Evolutionary conservation across 306 rosid species (phyloP).

Genomic region (Quercus variabilis): DNA sequence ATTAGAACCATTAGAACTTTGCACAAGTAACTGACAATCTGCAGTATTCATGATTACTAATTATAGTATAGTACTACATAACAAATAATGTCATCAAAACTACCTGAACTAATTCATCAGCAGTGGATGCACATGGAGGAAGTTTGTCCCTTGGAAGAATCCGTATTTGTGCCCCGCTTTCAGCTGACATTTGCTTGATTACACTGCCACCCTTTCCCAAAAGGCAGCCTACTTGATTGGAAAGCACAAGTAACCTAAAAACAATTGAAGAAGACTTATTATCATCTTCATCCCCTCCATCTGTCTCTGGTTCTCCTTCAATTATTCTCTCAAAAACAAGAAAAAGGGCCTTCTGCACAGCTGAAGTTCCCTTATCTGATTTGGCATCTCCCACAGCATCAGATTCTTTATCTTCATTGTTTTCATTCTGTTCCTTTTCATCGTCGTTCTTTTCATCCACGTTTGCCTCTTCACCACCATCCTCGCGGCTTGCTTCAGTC

Average conservation of each 20-base stretch:
- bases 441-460: slow-evolving; percentile 25
- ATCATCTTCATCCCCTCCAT: slow-evolving; percentile 44
- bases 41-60: background rate
- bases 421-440: slow-evolving; percentile 19
- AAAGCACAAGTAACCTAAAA: slow-evolving; percentile 68
- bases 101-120: slow-evolving; percentile 92
- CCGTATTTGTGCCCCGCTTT: slow-evolving; percentile 88
- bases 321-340: slow-evolving; percentile 65
- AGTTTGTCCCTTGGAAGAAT: slow-evolving; percentile 85
- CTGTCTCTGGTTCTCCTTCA: slow-evolving; percentile 45
- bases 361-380: slow-evolving; percentile 28
- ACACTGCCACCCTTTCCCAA: slow-evolving; percentile 93
- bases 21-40: background rate
- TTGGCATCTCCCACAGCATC: slow-evolving; percentile 26
- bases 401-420: slow-evolving; percentile 35
- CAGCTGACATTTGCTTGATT: slow-evolving; percentile 76
- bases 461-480: slow-evolving; percentile 30
- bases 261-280: slow-evolving; percentile 33
- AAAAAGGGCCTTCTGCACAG: slow-evolving; percentile 58
- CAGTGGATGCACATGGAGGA: slow-evolving; percentile 58
- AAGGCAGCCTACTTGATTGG: slow-evolving; percentile 84
- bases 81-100: slow-evolving; percentile 3
- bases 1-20: background rate
- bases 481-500: slow-evolving; percentile 42
- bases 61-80: background rate